Evolutionary conservation across 495 filamentous ascomycete genomes (phyloP).

Genomic region (Chaetomidium leptoderma): DNA sequence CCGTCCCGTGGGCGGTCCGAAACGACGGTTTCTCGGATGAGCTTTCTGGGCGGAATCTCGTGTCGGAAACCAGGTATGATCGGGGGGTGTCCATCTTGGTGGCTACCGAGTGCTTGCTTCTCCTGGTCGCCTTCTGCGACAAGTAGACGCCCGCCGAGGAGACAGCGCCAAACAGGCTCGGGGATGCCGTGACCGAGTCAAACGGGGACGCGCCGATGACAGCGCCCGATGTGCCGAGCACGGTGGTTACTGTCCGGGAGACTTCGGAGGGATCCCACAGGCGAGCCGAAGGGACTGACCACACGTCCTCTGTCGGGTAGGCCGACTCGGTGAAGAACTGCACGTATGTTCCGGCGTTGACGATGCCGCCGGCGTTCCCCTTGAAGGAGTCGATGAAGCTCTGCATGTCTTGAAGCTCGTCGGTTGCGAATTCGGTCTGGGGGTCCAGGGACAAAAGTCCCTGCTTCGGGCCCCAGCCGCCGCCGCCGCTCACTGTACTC

Average conservation of each 20-base stretch:
- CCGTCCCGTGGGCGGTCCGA: too few relatives aligned
- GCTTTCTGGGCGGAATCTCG: not conserved
- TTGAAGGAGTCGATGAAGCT: conserved; percentile 31
- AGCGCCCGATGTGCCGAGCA: conserved; percentile 10
- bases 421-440: conserved; percentile 43
- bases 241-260: not conserved
- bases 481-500: conserved; percentile 70
- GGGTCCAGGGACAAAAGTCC: conserved; percentile 81
- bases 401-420: conserved; percentile 30
- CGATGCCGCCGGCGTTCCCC: conserved; percentile 31
- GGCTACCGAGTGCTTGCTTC: not conserved
- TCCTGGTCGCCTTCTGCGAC: not conserved
- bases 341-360: conserved; percentile 42
- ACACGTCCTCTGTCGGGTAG: not conserved
- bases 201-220: too few relatives aligned
- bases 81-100: conserved; percentile 44
- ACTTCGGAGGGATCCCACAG: not conserved
- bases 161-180: conserved; percentile 38
- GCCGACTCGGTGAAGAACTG: conserved; percentile 46
- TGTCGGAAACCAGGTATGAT: conserved; percentile 23
- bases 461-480: conserved; percentile 84
- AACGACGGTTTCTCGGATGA: too few relatives aligned
- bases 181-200: not conserved
- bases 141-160: conserved; percentile 43
- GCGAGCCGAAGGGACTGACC: not conserved